Evolutionary conservation across 495 filamentous ascomycete genomes (phyloP).

Genomic region (Oidiodendron maius): DNA sequence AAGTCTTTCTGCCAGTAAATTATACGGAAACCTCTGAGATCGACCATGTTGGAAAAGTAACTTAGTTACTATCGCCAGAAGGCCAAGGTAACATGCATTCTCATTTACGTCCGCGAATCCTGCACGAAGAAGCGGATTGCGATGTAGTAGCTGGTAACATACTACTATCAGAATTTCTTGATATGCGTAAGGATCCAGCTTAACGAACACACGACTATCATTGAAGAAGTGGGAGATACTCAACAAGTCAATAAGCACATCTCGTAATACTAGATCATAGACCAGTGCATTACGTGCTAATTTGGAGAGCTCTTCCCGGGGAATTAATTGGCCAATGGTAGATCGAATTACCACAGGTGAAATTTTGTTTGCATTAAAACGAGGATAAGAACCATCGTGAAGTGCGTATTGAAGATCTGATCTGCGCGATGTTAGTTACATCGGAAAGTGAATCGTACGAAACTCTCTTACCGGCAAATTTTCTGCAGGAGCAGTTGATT

Average conservation of each 20-base stretch:
- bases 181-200: constrained; percentile 8
- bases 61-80: constrained; percentile 9
- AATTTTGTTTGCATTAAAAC: background rate
- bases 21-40: constrained; percentile 2
- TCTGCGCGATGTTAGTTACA: background rate
- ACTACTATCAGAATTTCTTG: constrained; percentile 12
- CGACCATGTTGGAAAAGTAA: constrained; percentile 7
- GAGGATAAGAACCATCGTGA: background rate
- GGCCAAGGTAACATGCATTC: constrained; percentile 7
- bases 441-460: background rate
- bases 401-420: constrained; percentile 4
- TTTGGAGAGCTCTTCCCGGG: background rate
- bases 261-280: background rate
- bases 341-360: background rate
- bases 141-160: constrained; percentile 7
- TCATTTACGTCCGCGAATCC: background rate
- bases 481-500: constrained; percentile 3
- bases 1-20: background rate
- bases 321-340: background rate
- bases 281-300: background rate
- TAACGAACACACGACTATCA: background rate
- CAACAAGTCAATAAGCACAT: constrained; percentile 6
- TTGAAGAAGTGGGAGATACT: background rate
- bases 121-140: background rate
- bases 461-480: constrained; percentile 4